phyloP scores from a whole-genome alignment of 805 yeast genomes.

The Candida nemodendra region DNA sequence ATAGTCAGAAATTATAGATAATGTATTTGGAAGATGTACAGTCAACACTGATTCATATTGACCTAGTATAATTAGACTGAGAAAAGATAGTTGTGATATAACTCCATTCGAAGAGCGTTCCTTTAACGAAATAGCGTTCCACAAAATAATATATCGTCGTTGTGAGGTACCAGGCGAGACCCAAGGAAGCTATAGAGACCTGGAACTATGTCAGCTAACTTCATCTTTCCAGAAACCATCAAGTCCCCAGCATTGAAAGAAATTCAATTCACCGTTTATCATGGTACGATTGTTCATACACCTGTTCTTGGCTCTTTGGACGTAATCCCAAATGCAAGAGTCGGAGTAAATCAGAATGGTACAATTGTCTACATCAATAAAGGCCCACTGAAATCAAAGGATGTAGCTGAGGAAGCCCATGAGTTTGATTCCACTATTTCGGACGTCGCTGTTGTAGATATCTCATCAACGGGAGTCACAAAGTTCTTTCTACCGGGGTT shows the following conservation, averaged over 20 bases:
- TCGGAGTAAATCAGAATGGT: constrained; percentile 60
- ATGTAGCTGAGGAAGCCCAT: constrained; percentile 5
- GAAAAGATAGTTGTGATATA: too few species aligned
- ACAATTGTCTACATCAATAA: constrained; percentile 36
- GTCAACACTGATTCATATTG: too few species aligned
- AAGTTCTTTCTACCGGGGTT: constrained; percentile 75
- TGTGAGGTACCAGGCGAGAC: too few species aligned
- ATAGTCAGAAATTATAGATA: too few species aligned
- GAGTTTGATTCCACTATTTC: constrained; percentile 14
- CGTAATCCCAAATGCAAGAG: constrained; percentile 47
- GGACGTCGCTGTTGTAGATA: constrained; percentile 29
- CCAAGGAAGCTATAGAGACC: too few species aligned
- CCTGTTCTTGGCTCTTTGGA: constrained; percentile 56
- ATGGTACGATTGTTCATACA: constrained; percentile 68
- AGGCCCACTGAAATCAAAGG: not conserved
- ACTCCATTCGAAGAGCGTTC: too few species aligned
- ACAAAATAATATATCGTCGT: too few species aligned
- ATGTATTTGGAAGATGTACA: too few species aligned
- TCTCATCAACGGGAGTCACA: constrained; percentile 30
- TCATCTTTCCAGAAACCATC: not conserved
- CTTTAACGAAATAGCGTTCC: too few species aligned
- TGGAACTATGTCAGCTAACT: not conserved
- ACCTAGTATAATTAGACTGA: too few species aligned
- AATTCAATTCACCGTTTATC: constrained; percentile 40
- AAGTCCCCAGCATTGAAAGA: constrained; percentile 6